Base-by-base conservation (phyloP, 2,329 filamentous ascomycete genomes). In the Dactylellina cionopaga region DNA sequence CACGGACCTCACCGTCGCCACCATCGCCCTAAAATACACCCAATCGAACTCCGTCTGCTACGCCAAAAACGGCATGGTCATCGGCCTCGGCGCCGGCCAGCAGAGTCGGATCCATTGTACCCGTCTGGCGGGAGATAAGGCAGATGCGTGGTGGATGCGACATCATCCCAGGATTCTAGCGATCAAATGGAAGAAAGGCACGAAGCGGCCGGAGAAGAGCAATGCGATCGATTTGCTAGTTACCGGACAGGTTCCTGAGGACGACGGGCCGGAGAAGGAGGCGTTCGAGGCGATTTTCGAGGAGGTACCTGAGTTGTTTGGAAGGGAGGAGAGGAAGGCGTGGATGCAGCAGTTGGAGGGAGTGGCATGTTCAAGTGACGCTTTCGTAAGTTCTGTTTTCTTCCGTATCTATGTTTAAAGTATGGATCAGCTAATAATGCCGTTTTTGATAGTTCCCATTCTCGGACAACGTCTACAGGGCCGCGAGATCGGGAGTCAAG, bases 1-100 rank as follows among this genome's bases (percentile, higher is more conserved):
- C 74, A 89, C 94, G 74, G 95, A 99, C 79, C 84, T 99, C 75
- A 93, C 94, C 25, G 90, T 99, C 47, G 95, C 95, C 60, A 99
- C 95, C 63, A 97, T 99, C 79, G 92, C 95, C 31, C 86, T 98
- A 78, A 99, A 99, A 84, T 99, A 96, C 85, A 99, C 95, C 0
- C 93, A 99, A 83, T 96, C 92, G 80, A 99, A 99, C 87, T 97
- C 93, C 24, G 95, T 99, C 75, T 98, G 94, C 87, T 99, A 98
- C 80, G 93, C 95, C 62, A 85, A 92, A 75, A 93, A 96, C 78
- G 95, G 95, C 49, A 95, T 98, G 82, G 87, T 98, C 78, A 86
- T 99, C 77, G 95, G 95, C 76, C 88, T 99, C 63, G 95, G 95
- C 76, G 95, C 95, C 62, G 95, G 95, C 72, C 95, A 99, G 82